Base-by-base conservation (phyloP, 1,284 basidiomycete species). In the Heliocybe sulcata region DNA sequence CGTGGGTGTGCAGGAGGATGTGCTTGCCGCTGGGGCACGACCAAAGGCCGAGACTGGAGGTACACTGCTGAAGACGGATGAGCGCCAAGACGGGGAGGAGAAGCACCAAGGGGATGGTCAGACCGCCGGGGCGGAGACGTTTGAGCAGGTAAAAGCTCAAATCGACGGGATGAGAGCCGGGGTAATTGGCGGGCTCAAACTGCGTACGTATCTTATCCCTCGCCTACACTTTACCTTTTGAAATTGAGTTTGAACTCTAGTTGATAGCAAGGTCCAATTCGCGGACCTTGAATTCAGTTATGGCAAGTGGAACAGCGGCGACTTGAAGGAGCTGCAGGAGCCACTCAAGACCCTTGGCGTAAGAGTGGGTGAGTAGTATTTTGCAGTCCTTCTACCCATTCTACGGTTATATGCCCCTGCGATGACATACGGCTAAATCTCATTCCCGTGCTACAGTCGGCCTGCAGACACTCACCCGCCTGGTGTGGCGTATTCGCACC, bases 271-370 rank as follows among this genome's bases (percentile, higher is more conserved):
- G 59, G 70, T 76, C 45, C 69, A 69, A 19, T 70, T 82, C 58
- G 71, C 80, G 1, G 76, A 79, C 55, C 65, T 77, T 4, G 82
- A 85, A 60, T 71, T 81, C 52, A 81, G 75, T 31, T 72, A 76
- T 58, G 81, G 82, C 2, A 69, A 77, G 8, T 76, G 82, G 60
- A 80, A 78, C 45, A 79, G 79, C 2, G 68, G 71, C 8, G 82
- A 85, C 56, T 65, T 82, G 27, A 75, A 72, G 59, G 69, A 64
- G 25, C 65, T 82, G 47, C 71, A 73, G 35, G 67, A 65, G 27
- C 77, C 79, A 31, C 62, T 82, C 31, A 68, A 70, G 45, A 65
- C 64, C 1, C 58, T 79, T 23, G 71, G 74, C 51, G 70, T 74
- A 45, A 69, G 77, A 14, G 64, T 75, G 16, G 66, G 79, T 79